Percentiles rank a stretch among this genome's conserved stretches.
Evolutionary conservation across 805 yeast species (phyloP).

Genomic region (Allodekkera sacchari): DNA sequence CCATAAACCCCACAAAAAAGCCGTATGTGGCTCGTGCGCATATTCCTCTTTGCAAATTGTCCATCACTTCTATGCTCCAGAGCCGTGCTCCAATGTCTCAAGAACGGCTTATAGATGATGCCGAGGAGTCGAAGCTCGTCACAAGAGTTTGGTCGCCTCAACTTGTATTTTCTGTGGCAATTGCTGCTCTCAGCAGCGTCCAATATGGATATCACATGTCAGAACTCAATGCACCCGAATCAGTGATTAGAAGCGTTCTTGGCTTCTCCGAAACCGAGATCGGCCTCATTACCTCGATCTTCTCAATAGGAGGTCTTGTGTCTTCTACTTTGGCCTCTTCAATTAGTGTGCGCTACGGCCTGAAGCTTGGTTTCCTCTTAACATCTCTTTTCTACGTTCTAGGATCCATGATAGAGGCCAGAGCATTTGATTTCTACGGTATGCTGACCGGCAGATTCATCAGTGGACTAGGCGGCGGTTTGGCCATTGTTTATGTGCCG

Average conservation of each 20-base stretch:
- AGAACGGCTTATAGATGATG: no score
- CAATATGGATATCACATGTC: slow-evolving; percentile 96
- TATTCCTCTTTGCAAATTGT: no score
- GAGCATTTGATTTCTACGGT: slow-evolving; percentile 31
- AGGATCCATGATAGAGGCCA: slow-evolving; percentile 58
- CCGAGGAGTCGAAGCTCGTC: no score
- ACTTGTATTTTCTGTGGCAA: slow-evolving; percentile 38
- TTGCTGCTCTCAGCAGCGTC: slow-evolving; percentile 68
- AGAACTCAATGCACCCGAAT: slow-evolving; percentile 85
- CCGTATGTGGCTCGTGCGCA: no score
- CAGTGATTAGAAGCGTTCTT: slow-evolving; percentile 31
- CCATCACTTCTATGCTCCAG: no score
- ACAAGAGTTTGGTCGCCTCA: slow-evolving; percentile 21
- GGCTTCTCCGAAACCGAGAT: slow-evolving; percentile 35
- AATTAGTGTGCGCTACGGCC: slow-evolving; percentile 58
- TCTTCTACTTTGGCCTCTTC: slow-evolving; percentile 66
- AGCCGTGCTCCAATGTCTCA: no score
- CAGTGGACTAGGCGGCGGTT: slow-evolving; percentile 83
- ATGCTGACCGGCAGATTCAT: slow-evolving; percentile 64
- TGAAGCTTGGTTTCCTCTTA: slow-evolving; percentile 43
- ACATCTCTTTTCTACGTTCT: slow-evolving; percentile 44
- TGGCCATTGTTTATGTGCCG: slow-evolving; percentile 79
- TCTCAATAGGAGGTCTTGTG: slow-evolving; percentile 75
- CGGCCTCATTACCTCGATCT: slow-evolving; percentile 71
- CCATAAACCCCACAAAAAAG: no score